Percentiles rank a stretch among this genome's conserved stretches.
Conservation (phyloP, 306 rosid species). For the Castanospermum australe region DNA sequence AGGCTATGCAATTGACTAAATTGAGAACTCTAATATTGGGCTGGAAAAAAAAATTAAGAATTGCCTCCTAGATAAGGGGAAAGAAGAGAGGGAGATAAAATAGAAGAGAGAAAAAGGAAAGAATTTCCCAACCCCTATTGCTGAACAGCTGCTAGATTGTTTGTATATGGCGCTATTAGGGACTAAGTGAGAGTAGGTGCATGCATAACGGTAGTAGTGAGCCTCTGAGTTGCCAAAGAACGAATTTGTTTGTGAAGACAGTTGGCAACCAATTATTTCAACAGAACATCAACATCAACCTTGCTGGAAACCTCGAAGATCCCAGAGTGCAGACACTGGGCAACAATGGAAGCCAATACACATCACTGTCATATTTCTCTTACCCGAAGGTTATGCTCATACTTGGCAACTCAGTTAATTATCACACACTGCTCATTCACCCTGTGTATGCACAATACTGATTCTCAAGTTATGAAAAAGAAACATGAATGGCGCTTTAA, state of each 20-base stretch:
- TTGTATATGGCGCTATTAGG: slow-evolving; percentile 14
- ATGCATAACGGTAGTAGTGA: background rate
- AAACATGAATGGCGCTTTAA: background rate
- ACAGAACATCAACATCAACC: slow-evolving; percentile 34
- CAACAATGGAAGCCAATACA: slow-evolving; percentile 17
- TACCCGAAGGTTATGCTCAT: background rate
- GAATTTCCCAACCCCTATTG: background rate
- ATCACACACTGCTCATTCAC: background rate
- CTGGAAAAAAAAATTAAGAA: background rate
- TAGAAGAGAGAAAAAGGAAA: background rate
- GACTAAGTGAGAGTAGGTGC: slow-evolving; percentile 30
- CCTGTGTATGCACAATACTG: background rate
- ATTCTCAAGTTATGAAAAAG: background rate
- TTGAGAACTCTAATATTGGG: background rate
- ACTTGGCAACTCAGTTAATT: background rate
- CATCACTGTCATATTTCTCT: slow-evolving; percentile 11
- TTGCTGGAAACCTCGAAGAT: slow-evolving; percentile 38
- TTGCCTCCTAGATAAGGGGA: background rate
- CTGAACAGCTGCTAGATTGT: slow-evolving; percentile 32
- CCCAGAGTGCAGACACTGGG: background rate
- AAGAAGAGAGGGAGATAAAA: background rate
- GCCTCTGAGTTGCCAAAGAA: slow-evolving; percentile 6
- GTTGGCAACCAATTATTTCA: slow-evolving; percentile 48
- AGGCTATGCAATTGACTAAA: slow-evolving; percentile 22
- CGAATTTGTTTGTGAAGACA: slow-evolving; percentile 32